These are phyloP conservation scores for Magnolia kwangsiensis DNA, from an alignment of 164 flowering plant species.

Conservation along the genomic window DNA sequence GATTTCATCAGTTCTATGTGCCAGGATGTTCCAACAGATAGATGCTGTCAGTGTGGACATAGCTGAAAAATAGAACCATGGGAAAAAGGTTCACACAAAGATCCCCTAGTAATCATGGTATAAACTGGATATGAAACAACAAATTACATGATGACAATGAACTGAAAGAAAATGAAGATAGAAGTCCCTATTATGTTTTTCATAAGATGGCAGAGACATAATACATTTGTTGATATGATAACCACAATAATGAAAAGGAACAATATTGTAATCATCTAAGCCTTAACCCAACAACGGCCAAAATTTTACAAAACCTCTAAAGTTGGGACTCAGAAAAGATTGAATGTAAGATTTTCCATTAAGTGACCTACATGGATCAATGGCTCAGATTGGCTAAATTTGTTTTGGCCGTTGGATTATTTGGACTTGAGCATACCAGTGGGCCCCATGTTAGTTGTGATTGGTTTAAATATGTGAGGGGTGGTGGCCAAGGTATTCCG, in stretches of 20 bases:
- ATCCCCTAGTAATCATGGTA: background rate
- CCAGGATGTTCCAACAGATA: constrained; percentile 89
- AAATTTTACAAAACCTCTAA: no score
- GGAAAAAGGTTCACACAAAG: constrained; percentile 1
- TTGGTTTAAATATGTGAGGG: no score
- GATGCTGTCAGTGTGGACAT: constrained; percentile 78
- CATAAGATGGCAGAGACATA: background rate
- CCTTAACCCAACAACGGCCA: no score
- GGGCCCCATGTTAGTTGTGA: no score
- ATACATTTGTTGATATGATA: background rate
- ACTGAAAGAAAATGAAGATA: constrained; percentile 3
- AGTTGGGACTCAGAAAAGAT: no score
- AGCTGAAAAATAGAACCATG: constrained; percentile 38
- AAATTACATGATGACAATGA: background rate
- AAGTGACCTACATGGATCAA: no score
- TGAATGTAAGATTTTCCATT: no score
- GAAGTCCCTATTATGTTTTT: background rate
- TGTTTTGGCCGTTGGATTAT: no score
- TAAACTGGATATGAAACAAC: background rate
- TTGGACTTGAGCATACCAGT: no score
- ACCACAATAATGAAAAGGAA: background rate
- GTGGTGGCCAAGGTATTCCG: no score
- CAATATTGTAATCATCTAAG: no score
- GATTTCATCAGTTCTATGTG: constrained; percentile 79
- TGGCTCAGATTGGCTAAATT: no score